A percentile compares a stretch with the other conserved stretches of the same genome.
Evolutionary conservation across 352 stramenopile species (phyloP).

Genomic region (Phytophthora tentaculata): DNA sequence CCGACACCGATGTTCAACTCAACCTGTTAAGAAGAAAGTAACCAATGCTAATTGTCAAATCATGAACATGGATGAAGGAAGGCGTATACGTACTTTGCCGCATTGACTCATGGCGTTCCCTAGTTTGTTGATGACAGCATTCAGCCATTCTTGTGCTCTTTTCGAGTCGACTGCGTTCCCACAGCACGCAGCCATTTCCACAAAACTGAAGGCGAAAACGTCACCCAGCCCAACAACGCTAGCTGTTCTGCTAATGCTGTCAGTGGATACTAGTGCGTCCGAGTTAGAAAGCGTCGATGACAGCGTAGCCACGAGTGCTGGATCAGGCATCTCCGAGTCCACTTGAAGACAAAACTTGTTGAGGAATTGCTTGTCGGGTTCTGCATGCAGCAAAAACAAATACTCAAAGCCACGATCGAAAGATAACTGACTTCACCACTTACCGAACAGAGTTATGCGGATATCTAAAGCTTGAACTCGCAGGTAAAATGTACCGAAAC

Average conservation of each 20-base stretch:
- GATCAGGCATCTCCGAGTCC: slow-evolving; percentile 30
- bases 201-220: slow-evolving; percentile 56
- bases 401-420: neutral
- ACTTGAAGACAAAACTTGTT: slow-evolving; percentile 55
- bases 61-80: no score
- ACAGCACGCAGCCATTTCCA: slow-evolving; percentile 79
- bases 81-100: slow-evolving; percentile 43
- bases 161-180: slow-evolving; percentile 45
- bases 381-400: slow-evolving; percentile 25
- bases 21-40: slow-evolving; percentile 37
- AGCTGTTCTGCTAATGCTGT: slow-evolving; percentile 4
- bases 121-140: slow-evolving; percentile 58
- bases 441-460: slow-evolving; percentile 71
- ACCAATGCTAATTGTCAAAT: neutral
- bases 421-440: neutral
- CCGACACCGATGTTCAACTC: slow-evolving; percentile 73
- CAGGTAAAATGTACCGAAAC: slow-evolving; percentile 69
- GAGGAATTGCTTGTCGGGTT: slow-evolving; percentile 64
- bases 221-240: slow-evolving; percentile 17
- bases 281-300: slow-evolving; percentile 8
- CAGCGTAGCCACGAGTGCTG: slow-evolving; percentile 13
- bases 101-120: slow-evolving; percentile 62
- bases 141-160: slow-evolving; percentile 70
- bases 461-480: slow-evolving; percentile 56
- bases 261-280: slow-evolving; percentile 1